A percentile compares a stretch with the other conserved stretches of the same genome.
These are phyloP conservation scores for Vigna reflexopilosa DNA, from an alignment of 306 rosid species.

Conservation along the genomic window DNA sequence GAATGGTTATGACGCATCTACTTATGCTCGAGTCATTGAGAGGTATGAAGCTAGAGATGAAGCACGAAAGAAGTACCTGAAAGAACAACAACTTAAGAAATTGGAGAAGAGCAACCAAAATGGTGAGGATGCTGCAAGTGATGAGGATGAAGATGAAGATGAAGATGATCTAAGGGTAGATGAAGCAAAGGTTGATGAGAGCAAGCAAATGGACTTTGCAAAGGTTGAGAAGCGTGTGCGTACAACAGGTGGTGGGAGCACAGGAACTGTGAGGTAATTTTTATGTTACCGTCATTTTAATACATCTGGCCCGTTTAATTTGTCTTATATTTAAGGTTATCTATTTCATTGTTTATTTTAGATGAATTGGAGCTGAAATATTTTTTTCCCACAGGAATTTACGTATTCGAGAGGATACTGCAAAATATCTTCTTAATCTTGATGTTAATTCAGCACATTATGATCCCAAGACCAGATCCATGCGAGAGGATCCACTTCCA, in stretches of 20 bases:
- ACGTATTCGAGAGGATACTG: constrained; percentile 48
- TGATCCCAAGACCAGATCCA: constrained; percentile 59
- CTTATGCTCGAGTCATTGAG: constrained; percentile 45
- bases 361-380: constrained; percentile 10
- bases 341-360: neutral
- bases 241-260: constrained; percentile 83
- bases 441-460: constrained; percentile 44
- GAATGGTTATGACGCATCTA: constrained; percentile 45
- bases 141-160: constrained; percentile 60
- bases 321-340: neutral
- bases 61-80: constrained; percentile 38
- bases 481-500: constrained; percentile 81
- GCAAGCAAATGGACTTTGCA: constrained; percentile 80
- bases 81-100: constrained; percentile 43
- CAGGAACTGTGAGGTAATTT: constrained; percentile 60
- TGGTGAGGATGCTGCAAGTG: constrained; percentile 49
- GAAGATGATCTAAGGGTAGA: constrained; percentile 68
- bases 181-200: constrained; percentile 81
- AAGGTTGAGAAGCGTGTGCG: constrained; percentile 84
- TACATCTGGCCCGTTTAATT: neutral
- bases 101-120: constrained; percentile 45
- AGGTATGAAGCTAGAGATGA: constrained; percentile 48
- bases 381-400: constrained; percentile 40
- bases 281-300: neutral
- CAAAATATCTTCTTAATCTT: constrained; percentile 49